A percentile compares a stretch with the other conserved stretches of the same genome.
These are phyloP conservation scores for Sarcomyxa edulis DNA, from an alignment of 768 basidiomycete species.

Conservation along the genomic window DNA sequence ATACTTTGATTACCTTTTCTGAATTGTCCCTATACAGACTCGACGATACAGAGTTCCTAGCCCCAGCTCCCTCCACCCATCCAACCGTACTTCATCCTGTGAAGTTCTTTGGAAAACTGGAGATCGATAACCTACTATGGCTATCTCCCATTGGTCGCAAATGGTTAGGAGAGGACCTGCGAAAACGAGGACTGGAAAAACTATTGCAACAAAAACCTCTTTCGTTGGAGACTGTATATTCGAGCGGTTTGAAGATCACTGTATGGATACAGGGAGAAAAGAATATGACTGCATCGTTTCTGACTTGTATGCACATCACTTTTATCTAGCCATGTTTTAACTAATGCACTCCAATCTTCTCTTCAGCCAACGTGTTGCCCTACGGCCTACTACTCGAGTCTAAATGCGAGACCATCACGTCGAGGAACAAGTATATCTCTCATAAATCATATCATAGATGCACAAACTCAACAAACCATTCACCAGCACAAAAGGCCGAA, in stretches of 20 bases:
- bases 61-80: constrained; percentile 18
- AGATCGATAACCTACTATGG: constrained; percentile 40
- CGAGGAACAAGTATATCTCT: too few species aligned
- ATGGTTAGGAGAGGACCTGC: constrained; percentile 39
- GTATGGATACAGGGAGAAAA: constrained; percentile 38
- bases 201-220: constrained; percentile 18
- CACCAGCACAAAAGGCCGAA: constrained; percentile 27
- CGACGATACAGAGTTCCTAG: constrained; percentile 40
- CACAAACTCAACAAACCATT: neutral
- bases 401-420: too few species aligned
- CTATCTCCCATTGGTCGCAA: constrained; percentile 41
- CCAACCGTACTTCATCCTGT: constrained; percentile 23
- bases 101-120: constrained; percentile 47
- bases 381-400: too few species aligned
- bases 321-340: neutral
- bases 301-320: constrained; percentile 16
- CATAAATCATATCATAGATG: neutral
- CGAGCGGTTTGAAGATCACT: constrained; percentile 21
- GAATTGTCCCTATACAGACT: constrained; percentile 25
- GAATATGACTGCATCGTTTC: constrained; percentile 30
- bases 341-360: neutral
- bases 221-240: constrained; percentile 31
- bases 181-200: constrained; percentile 28
- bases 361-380: too few species aligned
- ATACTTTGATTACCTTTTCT: neutral